Percentiles rank a stretch among this genome's conserved stretches.
Evolutionary conservation across 495 filamentous ascomycete species (phyloP).

Genomic region (Penicillium robsamsonii): DNA sequence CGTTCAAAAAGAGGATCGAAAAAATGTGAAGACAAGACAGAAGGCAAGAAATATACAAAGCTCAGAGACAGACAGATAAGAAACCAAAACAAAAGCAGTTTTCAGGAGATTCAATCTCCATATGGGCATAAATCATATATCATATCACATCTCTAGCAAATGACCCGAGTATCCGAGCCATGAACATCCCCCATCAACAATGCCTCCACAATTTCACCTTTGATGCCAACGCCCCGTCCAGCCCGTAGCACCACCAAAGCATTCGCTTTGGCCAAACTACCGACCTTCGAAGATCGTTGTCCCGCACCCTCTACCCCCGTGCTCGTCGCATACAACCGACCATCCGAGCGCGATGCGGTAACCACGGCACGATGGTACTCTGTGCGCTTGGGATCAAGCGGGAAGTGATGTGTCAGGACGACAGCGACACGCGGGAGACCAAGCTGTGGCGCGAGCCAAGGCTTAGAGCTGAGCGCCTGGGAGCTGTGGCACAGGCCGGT

Average conservation of each 20-base stretch:
- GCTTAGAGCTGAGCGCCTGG: slow-evolving; percentile 16
- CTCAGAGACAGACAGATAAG: slow-evolving; percentile 1
- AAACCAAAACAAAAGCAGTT: slow-evolving; percentile 4
- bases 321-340: slow-evolving; percentile 70
- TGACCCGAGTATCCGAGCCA: slow-evolving; percentile 27
- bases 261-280: slow-evolving; percentile 85
- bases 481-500: slow-evolving; percentile 43
- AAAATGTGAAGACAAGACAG: background rate
- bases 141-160: slow-evolving; percentile 17
- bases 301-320: slow-evolving; percentile 63
- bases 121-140: slow-evolving; percentile 11
- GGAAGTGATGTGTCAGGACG: slow-evolving; percentile 66
- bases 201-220: slow-evolving; percentile 58
- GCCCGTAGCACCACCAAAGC: slow-evolving; percentile 75
- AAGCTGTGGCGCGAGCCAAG: slow-evolving; percentile 37
- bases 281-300: slow-evolving; percentile 85
- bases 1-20: slow-evolving; percentile 6
- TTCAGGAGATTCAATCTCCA: slow-evolving; percentile 19
- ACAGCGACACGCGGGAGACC: slow-evolving; percentile 74
- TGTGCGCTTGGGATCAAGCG: slow-evolving; percentile 66
- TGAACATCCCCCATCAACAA: slow-evolving; percentile 57
- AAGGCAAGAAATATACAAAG: slow-evolving; percentile 8
- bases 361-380: slow-evolving; percentile 87
- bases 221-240: slow-evolving; percentile 43
- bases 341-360: slow-evolving; percentile 57